Percentiles rank a stretch among this genome's conserved stretches.
These are phyloP conservation scores for Coprinellus aureogranulatus DNA, from an alignment of 768 basidiomycete genomes.

Conservation along the genomic window DNA sequence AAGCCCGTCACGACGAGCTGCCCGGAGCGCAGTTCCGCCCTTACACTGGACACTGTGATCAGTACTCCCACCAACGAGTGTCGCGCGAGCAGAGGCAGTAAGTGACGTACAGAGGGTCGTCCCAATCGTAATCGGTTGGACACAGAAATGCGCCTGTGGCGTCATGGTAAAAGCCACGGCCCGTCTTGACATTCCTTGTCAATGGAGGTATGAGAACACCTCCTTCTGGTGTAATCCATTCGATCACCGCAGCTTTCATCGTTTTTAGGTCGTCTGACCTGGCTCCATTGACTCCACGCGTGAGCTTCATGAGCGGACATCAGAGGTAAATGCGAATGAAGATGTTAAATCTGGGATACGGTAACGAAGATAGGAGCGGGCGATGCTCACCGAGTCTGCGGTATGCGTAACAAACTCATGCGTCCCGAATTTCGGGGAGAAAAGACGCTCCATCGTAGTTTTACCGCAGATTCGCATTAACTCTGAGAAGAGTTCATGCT, in stretches of 20 bases:
- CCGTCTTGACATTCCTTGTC: not conserved
- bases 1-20: not conserved
- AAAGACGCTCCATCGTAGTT: not conserved
- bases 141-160: constrained; percentile 13
- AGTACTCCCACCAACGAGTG: not conserved
- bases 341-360: too few relatives aligned
- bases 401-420: not conserved
- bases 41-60: not conserved
- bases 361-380: too few relatives aligned
- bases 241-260: not conserved
- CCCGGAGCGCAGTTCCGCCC: not conserved
- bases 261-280: not conserved
- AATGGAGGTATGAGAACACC: not conserved
- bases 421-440: not conserved
- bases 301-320: not conserved
- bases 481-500: not conserved
- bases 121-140: constrained; percentile 14
- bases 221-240: not conserved
- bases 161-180: constrained; percentile 14
- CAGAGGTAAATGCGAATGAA: too few relatives aligned
- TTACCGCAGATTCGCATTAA: not conserved
- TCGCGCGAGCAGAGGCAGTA: not conserved
- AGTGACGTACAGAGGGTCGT: constrained; percentile 13
- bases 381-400: not conserved
- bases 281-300: not conserved